A percentile compares a stretch with the other conserved stretches of the same genome.
Conservation (phyloP, 805 yeast species). For the Barnettozyma wickerhamii region DNA sequence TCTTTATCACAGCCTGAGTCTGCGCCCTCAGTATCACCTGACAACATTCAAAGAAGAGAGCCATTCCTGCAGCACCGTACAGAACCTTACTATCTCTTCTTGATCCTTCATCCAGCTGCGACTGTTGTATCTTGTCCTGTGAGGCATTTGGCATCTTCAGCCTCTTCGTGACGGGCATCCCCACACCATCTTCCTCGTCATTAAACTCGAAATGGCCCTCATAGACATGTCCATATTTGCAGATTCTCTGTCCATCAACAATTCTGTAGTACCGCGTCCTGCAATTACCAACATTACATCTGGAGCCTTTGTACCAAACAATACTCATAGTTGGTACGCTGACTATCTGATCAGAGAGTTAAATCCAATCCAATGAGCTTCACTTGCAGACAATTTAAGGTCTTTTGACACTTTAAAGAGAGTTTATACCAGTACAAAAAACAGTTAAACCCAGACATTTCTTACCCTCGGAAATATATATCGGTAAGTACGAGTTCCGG, state of each 20-base stretch:
- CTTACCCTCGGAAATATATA: no score
- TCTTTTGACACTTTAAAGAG: no score
- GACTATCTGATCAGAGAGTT: no score
- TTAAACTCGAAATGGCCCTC: conserved; percentile 76
- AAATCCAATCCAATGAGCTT: no score
- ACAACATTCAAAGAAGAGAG: conserved; percentile 39
- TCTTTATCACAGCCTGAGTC: conserved; percentile 34
- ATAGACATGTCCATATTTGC: conserved; percentile 88
- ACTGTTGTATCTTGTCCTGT: not conserved
- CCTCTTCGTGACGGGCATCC: not conserved
- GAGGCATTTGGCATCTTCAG: conserved; percentile 17
- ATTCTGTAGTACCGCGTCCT: conserved; percentile 69
- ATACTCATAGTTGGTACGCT: conserved; percentile 25
- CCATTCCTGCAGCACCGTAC: conserved; percentile 46
- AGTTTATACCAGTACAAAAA: no score
- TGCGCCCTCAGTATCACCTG: conserved; percentile 52
- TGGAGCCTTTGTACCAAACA: conserved; percentile 55
- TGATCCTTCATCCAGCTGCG: not conserved
- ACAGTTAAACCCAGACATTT: no score
- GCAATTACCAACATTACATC: conserved; percentile 91
- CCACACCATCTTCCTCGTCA: conserved; percentile 66
- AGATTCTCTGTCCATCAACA: conserved; percentile 73
- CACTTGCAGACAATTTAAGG: no score
- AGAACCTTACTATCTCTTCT: conserved; percentile 20
- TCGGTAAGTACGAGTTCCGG: no score